Conservation (phyloP, 495 filamentous ascomycete genomes). For the Hyphodiscus hymeniophilus region DNA sequence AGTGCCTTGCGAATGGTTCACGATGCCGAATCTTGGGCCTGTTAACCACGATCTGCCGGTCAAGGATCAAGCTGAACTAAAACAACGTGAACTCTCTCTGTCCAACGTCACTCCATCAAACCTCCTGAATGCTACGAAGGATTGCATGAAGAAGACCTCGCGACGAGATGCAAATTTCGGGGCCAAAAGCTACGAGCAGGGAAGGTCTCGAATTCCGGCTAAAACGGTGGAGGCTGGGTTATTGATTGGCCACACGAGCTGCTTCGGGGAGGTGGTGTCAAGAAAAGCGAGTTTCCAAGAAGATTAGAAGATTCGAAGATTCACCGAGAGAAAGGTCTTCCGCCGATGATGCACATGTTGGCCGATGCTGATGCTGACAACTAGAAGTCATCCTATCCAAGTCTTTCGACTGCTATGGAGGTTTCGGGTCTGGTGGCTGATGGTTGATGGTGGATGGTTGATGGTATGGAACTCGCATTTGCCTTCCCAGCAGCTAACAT, state of each 20-base stretch:
- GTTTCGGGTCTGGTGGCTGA: no score
- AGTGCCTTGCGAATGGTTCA: slow-evolving; percentile 14
- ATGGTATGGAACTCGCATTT: no score
- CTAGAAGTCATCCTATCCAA: no score
- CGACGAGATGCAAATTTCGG: slow-evolving; percentile 4
- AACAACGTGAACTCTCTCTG: slow-evolving; percentile 6
- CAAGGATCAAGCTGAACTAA: slow-evolving; percentile 15
- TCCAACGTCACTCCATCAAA: slow-evolving; percentile 15
- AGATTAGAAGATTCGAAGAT: no score
- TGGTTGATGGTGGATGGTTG: no score
- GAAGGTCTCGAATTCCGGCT: slow-evolving; percentile 15
- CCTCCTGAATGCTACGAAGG: not conserved
- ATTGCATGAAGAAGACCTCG: not conserved
- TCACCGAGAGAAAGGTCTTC: no score
- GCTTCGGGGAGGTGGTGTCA: not conserved
- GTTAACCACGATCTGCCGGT: slow-evolving; percentile 18
- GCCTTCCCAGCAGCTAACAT: no score
- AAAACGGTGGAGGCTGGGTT: slow-evolving; percentile 9
- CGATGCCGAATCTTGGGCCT: slow-evolving; percentile 18
- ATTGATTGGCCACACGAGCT: slow-evolving; percentile 5
- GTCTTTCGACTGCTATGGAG: no score
- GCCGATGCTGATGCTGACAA: not conserved
- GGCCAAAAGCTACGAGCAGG: slow-evolving; percentile 4
- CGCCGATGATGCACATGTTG: not conserved
- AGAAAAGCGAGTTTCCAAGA: not conserved